These are phyloP conservation scores for Colletotrichum simmondsii DNA, from an alignment of 2,329 filamentous ascomycete genomes.

Conservation along the genomic window DNA sequence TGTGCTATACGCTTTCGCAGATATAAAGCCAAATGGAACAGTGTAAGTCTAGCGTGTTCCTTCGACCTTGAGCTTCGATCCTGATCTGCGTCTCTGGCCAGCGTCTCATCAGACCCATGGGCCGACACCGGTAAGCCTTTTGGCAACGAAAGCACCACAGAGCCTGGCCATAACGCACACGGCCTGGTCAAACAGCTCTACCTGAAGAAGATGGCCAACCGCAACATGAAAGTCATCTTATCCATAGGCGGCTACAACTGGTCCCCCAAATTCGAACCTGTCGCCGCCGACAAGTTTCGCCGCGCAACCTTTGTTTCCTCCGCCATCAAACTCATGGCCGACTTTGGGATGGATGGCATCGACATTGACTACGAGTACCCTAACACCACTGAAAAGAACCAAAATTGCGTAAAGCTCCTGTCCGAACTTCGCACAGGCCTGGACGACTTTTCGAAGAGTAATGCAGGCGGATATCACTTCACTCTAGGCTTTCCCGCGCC, in stretches of 20 bases:
- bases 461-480: constrained; percentile 57
- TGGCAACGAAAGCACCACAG: constrained; percentile 4
- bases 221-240: constrained; percentile 80
- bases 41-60: constrained; percentile 11
- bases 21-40: constrained; percentile 23
- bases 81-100: constrained; percentile 17
- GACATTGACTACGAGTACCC: constrained; percentile 56
- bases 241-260: constrained; percentile 90
- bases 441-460: constrained; percentile 50
- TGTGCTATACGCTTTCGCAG: constrained; percentile 25
- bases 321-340: constrained; percentile 75
- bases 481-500: constrained; percentile 61
- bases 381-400: constrained; percentile 47
- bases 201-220: constrained; percentile 80
- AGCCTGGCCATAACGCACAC: constrained; percentile 75
- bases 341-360: constrained; percentile 72
- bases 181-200: constrained; percentile 85
- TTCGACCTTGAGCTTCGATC: background rate
- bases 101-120: constrained; percentile 44
- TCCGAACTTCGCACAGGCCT: constrained; percentile 55
- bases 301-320: constrained; percentile 75
- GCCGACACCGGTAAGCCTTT: constrained; percentile 41
- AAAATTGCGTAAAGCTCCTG: constrained; percentile 54
- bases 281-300: constrained; percentile 70
- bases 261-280: constrained; percentile 77